Conservation (phyloP, 495 filamentous ascomycete species). For the Xylaria palmicola region DNA sequence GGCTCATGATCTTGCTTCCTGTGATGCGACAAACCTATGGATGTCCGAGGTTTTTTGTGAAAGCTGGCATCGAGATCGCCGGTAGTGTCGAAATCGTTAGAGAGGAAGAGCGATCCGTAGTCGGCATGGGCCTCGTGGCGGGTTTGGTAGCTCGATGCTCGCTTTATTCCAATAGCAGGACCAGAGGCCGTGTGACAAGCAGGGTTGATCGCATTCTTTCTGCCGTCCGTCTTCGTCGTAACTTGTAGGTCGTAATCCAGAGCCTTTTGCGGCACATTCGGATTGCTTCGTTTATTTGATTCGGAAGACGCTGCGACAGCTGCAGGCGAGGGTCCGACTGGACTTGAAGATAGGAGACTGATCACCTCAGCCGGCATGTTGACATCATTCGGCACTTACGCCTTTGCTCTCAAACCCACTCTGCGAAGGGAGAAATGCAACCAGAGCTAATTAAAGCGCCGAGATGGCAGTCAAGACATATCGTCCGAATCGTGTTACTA, state of each 20-base stretch:
- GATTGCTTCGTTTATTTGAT: neutral
- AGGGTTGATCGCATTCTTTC: neutral
- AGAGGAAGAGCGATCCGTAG: slow-evolving; percentile 40
- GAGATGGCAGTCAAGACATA: too few relatives aligned
- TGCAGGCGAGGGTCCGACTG: slow-evolving; percentile 13
- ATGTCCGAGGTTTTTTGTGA: slow-evolving; percentile 21
- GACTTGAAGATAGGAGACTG: slow-evolving; percentile 34
- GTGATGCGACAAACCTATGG: neutral
- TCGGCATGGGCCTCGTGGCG: slow-evolving; percentile 11
- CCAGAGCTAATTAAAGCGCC: neutral
- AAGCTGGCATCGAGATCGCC: slow-evolving; percentile 28
- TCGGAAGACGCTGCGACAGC: slow-evolving; percentile 6
- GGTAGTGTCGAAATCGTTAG: slow-evolving; percentile 52
- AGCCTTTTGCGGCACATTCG: neutral
- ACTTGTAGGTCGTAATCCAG: slow-evolving; percentile 3
- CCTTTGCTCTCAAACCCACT: neutral
- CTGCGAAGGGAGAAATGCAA: neutral
- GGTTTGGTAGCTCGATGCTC: neutral
- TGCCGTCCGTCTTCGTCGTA: slow-evolving; percentile 6
- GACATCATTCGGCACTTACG: neutral
- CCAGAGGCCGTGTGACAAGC: neutral
- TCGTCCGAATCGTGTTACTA: too few relatives aligned
- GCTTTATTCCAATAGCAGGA: slow-evolving; percentile 8
- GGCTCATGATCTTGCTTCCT: slow-evolving; percentile 13
- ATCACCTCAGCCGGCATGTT: slow-evolving; percentile 43